These are phyloP conservation scores for Lojkania enalia DNA, from an alignment of 2,329 filamentous ascomycete species.

Conservation along the genomic window DNA sequence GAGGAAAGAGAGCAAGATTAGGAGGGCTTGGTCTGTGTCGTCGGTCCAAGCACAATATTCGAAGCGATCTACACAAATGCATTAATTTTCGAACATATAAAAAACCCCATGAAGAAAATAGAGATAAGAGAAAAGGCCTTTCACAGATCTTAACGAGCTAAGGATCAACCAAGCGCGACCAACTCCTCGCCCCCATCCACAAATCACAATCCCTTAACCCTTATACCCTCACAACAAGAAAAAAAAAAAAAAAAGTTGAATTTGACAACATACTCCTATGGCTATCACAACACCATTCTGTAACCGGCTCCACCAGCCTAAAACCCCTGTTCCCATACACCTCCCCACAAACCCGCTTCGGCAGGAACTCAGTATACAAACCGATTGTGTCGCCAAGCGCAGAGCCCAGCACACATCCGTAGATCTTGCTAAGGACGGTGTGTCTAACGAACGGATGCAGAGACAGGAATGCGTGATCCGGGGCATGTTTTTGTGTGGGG, in stretches of 20 bases:
- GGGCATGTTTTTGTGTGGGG: no score
- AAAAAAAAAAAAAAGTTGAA: no score
- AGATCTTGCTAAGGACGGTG: conserved; percentile 44
- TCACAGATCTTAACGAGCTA: no score
- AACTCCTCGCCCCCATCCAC: no score
- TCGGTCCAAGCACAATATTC: conserved; percentile 55
- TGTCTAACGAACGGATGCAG: conserved; percentile 34
- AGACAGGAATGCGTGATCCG: no score
- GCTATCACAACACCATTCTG: conserved; percentile 49
- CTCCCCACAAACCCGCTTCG: conserved; percentile 36
- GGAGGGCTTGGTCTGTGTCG: conserved; percentile 58
- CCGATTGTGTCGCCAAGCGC: conserved; percentile 60
- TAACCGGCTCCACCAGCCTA: conserved; percentile 45
- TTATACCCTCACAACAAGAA: no score
- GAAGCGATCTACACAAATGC: conserved; percentile 29
- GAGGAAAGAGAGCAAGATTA: conserved; percentile 55
- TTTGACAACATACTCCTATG: conserved; percentile 48
- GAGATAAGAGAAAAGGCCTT: no score
- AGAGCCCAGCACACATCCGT: conserved; percentile 55
- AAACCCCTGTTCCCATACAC: conserved; percentile 49
- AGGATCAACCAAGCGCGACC: no score
- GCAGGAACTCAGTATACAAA: conserved; percentile 59
- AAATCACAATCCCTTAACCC: no score
- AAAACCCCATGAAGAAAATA: no score
- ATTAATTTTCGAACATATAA: no score